A percentile compares a stretch with the other conserved stretches of the same genome.
phyloP scores from a whole-genome alignment of 164 flowering plant species.

The Vitis riparia region DNA sequence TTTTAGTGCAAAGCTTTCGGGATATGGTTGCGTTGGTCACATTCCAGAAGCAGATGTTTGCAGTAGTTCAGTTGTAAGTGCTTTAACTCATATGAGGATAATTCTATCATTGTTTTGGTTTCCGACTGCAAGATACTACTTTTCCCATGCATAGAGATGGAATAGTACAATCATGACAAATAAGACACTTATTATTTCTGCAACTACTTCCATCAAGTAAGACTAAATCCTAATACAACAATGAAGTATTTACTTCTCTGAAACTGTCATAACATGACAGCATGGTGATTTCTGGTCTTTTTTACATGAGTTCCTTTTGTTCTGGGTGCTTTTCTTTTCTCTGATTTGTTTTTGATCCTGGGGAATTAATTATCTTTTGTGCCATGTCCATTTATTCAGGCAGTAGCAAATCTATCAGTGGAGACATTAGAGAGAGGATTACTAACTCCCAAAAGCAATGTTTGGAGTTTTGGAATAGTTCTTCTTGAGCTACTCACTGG shows the following conservation, averaged over 20 bases:
- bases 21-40: slow-evolving; percentile 85
- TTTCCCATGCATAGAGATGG: background rate
- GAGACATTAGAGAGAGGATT: slow-evolving; percentile 87
- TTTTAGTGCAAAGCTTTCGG: slow-evolving; percentile 96
- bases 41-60: slow-evolving; percentile 69
- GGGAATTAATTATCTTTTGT: background rate
- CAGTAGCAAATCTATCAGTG: slow-evolving; percentile 66
- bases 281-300: background rate
- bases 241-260: background rate
- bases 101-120: background rate
- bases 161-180: background rate
- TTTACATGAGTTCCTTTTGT: background rate
- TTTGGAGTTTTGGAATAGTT: slow-evolving; percentile 88
- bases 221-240: background rate
- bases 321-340: background rate
- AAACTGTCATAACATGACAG: background rate
- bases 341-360: too few species aligned
- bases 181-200: too few species aligned
- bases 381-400: slow-evolving; percentile 38
- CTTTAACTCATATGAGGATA: slow-evolving; percentile 1
- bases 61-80: slow-evolving; percentile 64
- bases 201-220: background rate
- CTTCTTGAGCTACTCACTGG: slow-evolving; percentile 94
- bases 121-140: background rate
- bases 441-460: slow-evolving; percentile 95